These are phyloP conservation scores for Cordyceps militaris DNA, from an alignment of 2,329 filamentous ascomycete genomes.

Conservation along the genomic window DNA sequence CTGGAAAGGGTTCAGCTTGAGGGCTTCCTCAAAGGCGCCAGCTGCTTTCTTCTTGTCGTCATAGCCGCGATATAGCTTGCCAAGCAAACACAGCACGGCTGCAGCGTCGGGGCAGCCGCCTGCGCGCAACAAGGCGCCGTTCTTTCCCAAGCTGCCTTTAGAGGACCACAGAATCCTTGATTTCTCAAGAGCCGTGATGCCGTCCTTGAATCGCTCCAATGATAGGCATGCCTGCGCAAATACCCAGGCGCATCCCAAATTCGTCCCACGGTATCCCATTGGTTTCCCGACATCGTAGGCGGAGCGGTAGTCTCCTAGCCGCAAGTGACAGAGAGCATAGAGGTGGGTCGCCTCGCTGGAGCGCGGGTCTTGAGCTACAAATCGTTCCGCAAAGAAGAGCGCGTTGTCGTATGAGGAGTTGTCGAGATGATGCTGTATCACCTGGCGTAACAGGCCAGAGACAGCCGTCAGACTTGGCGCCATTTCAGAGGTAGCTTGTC, in stretches of 20 bases:
- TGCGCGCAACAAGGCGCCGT: conserved; percentile 68
- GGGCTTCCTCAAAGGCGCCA: conserved; percentile 76
- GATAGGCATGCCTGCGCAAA: conserved; percentile 84
- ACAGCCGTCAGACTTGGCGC: conserved; percentile 45
- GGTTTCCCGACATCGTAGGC: conserved; percentile 77
- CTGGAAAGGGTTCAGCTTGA: conserved; percentile 91
- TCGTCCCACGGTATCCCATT: conserved; percentile 60
- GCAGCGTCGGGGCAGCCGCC: conserved; percentile 70
- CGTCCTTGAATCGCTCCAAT: conserved; percentile 72
- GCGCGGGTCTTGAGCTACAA: conserved; percentile 75
- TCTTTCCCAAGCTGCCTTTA: conserved; percentile 73
- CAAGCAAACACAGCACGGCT: conserved; percentile 74
- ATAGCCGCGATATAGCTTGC: conserved; percentile 78
- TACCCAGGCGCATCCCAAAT: conserved; percentile 83
- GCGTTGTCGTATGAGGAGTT: conserved; percentile 85
- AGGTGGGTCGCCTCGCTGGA: conserved; percentile 77
- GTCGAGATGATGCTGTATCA: conserved; percentile 69
- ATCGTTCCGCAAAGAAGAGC: conserved; percentile 83
- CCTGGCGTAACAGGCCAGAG: conserved; percentile 48
- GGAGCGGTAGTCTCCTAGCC: conserved; percentile 73
- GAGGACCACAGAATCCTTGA: conserved; percentile 67
- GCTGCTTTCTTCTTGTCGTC: conserved; percentile 79
- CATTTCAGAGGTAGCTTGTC: conserved; percentile 32
- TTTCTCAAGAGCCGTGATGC: conserved; percentile 77
- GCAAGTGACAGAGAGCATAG: conserved; percentile 75